Evolutionary conservation across 805 yeast genomes (phyloP).

Genomic region (Jamesozyma piceae): DNA sequence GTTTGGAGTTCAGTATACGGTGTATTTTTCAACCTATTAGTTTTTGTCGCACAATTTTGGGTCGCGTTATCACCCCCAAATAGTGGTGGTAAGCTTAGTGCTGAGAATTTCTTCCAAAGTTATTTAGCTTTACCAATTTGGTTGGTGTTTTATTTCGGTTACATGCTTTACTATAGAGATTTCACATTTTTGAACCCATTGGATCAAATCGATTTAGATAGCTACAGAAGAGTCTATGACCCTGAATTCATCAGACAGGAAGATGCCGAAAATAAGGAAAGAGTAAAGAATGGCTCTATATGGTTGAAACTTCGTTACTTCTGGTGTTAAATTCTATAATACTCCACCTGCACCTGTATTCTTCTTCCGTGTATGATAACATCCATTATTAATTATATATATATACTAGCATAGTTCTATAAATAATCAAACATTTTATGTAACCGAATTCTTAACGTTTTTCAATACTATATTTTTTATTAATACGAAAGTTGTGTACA

Average conservation of each 20-base stretch:
- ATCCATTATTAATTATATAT: neutral
- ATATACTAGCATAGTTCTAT: neutral
- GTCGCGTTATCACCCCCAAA: constrained; percentile 52
- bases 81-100: constrained; percentile 28
- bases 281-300: constrained; percentile 10
- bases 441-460: neutral
- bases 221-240: constrained; percentile 35
- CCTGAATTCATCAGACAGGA: constrained; percentile 35
- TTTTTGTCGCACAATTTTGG: constrained; percentile 53
- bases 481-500: neutral
- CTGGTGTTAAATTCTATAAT: constrained; percentile 35
- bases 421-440: neutral
- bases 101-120: constrained; percentile 40
- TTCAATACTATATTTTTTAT: neutral
- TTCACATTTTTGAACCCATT: constrained; percentile 29
- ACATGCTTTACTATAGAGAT: constrained; percentile 39
- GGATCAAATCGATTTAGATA: constrained; percentile 36
- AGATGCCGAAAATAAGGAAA: constrained; percentile 31
- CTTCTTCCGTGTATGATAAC: too few species aligned
- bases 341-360: too few species aligned
- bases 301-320: constrained; percentile 31
- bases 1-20: constrained; percentile 43
- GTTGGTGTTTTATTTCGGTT: constrained; percentile 38
- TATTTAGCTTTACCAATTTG: constrained; percentile 45
- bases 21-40: constrained; percentile 39